Conservation (phyloP, 306 rosid species). For the Argentina anserina region DNA sequence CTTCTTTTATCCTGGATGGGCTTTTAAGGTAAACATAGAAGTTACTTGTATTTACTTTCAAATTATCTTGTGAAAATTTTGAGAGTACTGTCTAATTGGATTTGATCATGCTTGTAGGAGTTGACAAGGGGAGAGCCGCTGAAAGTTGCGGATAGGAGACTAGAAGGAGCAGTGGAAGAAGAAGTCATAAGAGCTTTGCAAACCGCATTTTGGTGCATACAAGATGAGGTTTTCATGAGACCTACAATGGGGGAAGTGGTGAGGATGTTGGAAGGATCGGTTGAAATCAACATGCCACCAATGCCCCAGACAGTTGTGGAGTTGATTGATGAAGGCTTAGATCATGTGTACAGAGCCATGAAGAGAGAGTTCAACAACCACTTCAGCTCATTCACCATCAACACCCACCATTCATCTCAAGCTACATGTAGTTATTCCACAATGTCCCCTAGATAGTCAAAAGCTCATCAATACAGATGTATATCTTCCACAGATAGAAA, state of each 20-base stretch:
- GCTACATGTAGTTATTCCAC: conserved; percentile 88
- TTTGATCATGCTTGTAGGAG: conserved; percentile 42
- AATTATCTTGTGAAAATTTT: not conserved
- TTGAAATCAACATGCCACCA: conserved; percentile 62
- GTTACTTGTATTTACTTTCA: not conserved
- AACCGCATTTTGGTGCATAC: conserved; percentile 93
- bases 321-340: conserved; percentile 79
- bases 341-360: conserved; percentile 78
- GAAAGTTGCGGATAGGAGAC: conserved; percentile 72
- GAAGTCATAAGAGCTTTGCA: conserved; percentile 66
- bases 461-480: not conserved
- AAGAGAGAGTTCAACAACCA: conserved; percentile 73
- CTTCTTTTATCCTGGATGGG: conserved; percentile 96
- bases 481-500: not conserved
- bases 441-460: conserved; percentile 79
- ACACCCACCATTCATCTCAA: conserved; percentile 66
- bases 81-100: not conserved
- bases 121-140: conserved; percentile 50
- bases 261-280: conserved; percentile 77
- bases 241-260: conserved; percentile 96
- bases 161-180: conserved; percentile 74
- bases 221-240: conserved; percentile 73
- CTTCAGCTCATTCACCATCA: conserved; percentile 72
- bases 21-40: conserved; percentile 58
- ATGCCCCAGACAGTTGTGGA: conserved; percentile 92